Evolutionary conservation across 208 protist genomes (phyloP).

Genomic region (Spongospora subterranea): DNA sequence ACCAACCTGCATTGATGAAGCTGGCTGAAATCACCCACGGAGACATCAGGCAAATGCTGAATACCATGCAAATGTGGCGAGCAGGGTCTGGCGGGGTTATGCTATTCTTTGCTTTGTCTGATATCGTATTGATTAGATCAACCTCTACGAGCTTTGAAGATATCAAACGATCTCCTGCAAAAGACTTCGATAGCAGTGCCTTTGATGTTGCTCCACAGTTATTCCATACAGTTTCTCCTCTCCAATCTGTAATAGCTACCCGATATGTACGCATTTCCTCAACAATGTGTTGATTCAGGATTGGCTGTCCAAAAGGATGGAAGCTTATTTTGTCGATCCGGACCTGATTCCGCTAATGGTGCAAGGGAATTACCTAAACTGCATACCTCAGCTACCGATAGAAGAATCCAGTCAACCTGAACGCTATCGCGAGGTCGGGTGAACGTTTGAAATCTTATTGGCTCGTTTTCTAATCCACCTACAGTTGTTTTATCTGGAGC

Average conservation of each 20-base stretch:
- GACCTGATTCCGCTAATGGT: conserved; percentile 70
- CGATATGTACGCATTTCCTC: neutral
- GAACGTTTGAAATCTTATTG: neutral
- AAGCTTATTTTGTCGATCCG: conserved; percentile 70
- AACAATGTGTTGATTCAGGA: neutral
- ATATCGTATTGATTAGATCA: conserved; percentile 78
- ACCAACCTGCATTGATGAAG: conserved; percentile 83
- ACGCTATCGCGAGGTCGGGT: neutral
- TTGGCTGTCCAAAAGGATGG: conserved; percentile 54
- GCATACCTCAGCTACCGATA: neutral
- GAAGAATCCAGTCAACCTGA: neutral
- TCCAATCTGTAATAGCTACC: conserved; percentile 55
- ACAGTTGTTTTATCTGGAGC: conserved; percentile 52
- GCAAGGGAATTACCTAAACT: conserved; percentile 69
- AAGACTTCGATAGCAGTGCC: conserved; percentile 86
- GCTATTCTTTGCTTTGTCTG: too few species aligned
- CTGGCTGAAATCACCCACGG: conserved; percentile 85
- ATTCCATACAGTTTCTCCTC: conserved; percentile 76
- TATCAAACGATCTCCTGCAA: conserved; percentile 67
- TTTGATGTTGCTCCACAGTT: conserved; percentile 88
- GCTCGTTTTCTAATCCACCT: neutral
- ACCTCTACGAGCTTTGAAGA: conserved; percentile 57
- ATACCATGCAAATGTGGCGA: conserved; percentile 88
- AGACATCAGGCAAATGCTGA: conserved; percentile 95
- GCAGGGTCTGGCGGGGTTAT: conserved; percentile 75